Conservation (phyloP, 1,284 basidiomycete species). For the Agroathelia rolfsii region DNA sequence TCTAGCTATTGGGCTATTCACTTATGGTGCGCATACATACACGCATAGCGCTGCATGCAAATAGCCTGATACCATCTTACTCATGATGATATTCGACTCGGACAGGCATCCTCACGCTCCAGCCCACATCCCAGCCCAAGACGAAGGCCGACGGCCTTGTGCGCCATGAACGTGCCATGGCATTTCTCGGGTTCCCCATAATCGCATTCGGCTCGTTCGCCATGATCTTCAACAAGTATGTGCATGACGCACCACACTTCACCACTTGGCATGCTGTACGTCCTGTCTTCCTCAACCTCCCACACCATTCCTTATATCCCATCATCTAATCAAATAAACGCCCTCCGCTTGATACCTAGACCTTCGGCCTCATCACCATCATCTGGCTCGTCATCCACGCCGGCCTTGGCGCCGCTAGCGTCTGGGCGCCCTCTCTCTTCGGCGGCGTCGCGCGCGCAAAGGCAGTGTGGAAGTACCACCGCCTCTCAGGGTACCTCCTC, state of each 20-base stretch:
- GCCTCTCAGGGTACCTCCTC: constrained; percentile 56
- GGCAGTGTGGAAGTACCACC: constrained; percentile 66
- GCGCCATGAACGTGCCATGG: constrained; percentile 53
- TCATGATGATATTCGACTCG: constrained; percentile 4
- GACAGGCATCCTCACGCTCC: constrained; percentile 63
- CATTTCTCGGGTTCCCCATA: constrained; percentile 41
- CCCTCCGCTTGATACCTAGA: constrained; percentile 22
- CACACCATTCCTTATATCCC: constrained; percentile 1
- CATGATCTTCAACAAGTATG: constrained; percentile 45
- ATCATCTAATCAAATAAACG: constrained; percentile 7
- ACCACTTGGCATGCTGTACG: constrained; percentile 60
- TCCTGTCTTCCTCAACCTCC: constrained; percentile 7
- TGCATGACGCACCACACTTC: constrained; percentile 40
- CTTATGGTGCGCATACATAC: constrained; percentile 37
- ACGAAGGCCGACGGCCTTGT: constrained; percentile 55
- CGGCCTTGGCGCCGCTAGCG: constrained; percentile 50
- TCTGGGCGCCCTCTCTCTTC: constrained; percentile 62
- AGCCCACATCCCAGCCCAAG: constrained; percentile 57
- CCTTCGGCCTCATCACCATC: constrained; percentile 44
- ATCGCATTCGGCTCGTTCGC: constrained; percentile 44
- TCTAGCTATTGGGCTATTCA: constrained; percentile 41
- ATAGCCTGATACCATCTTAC: constrained; percentile 3
- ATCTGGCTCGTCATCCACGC: constrained; percentile 48
- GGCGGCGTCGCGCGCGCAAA: constrained; percentile 61
- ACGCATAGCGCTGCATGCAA: not conserved